Conservation (phyloP, 148 eudicot species). For the Fagopyrum homotropicum region DNA sequence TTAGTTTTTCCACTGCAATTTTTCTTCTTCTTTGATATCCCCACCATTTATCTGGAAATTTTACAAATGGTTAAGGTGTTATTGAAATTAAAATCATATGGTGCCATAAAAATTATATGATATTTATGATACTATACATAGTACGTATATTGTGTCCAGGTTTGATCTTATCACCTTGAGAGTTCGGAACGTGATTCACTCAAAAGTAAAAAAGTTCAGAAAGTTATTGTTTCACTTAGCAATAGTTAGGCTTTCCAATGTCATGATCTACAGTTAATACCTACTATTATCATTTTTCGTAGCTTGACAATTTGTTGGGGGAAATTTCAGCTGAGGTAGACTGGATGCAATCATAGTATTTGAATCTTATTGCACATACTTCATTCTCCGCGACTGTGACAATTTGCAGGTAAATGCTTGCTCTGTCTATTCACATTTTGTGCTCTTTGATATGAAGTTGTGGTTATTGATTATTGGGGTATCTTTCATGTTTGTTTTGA, state of each 20-base stretch:
- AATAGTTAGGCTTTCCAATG: not conserved
- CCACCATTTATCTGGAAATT: not conserved
- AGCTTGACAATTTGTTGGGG: conserved; percentile 73
- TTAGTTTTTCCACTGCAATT: no score
- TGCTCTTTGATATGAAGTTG: not conserved
- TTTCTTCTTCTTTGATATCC: not conserved
- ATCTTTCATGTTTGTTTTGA: not conserved
- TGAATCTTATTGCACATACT: conserved; percentile 95
- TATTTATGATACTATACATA: not conserved
- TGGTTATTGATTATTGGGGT: not conserved
- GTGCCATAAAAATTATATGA: not conserved
- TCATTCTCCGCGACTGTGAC: conserved; percentile 85
- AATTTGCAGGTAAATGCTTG: conserved; percentile 73
- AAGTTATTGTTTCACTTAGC: not conserved
- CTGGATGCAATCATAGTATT: conserved; percentile 90
- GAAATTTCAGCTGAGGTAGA: conserved; percentile 58
- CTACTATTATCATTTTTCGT: not conserved
- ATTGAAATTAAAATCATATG: not conserved
- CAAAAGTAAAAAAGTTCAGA: not conserved
- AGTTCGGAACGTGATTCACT: not conserved
- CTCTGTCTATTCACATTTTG: not conserved
- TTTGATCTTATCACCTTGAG: not conserved
- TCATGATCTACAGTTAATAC: not conserved
- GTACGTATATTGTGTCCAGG: not conserved
- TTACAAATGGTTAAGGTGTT: not conserved